Evolutionary conservation across 2,329 filamentous ascomycete species (phyloP).

Genomic region (Hypoxylon sp.): DNA sequence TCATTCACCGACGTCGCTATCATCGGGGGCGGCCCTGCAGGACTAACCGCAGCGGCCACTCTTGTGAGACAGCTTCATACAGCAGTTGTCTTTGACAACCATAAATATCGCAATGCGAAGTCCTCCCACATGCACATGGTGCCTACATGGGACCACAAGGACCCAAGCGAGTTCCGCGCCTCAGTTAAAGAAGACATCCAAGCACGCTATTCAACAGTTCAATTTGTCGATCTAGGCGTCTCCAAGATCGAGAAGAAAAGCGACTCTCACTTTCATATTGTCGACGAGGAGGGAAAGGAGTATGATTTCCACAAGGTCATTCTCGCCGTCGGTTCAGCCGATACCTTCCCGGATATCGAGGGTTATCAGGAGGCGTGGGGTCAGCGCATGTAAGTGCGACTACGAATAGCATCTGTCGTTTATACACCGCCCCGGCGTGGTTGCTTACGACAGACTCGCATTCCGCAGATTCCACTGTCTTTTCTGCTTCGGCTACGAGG

Average conservation of each 20-base stretch:
- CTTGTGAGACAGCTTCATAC: conserved; percentile 46
- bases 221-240: conserved; percentile 39
- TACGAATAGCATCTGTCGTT: no score
- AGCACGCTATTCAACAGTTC: conserved; percentile 36
- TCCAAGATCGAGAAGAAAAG: conserved; percentile 39
- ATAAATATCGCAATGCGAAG: conserved; percentile 39
- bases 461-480: conserved; percentile 42
- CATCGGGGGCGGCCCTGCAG: conserved; percentile 47
- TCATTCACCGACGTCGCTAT: conserved; percentile 43
- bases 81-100: conserved; percentile 45
- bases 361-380: conserved; percentile 45
- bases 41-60: conserved; percentile 42
- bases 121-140: conserved; percentile 44
- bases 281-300: conserved; percentile 28
- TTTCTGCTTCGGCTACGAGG: conserved; percentile 47
- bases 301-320: conserved; percentile 43
- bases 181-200: conserved; percentile 29
- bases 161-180: conserved; percentile 35
- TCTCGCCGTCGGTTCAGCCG: conserved; percentile 40
- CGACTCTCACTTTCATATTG: conserved; percentile 54
- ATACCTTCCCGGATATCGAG: conserved; percentile 39
- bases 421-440: no score
- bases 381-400: background rate
- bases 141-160: conserved; percentile 43
- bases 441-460: background rate